A percentile compares a stretch with the other conserved stretches of the same genome.
These are phyloP conservation scores for Coemansia sp. DNA, from an alignment of 192 early-diverging fungal genomes.

Conservation along the genomic window DNA sequence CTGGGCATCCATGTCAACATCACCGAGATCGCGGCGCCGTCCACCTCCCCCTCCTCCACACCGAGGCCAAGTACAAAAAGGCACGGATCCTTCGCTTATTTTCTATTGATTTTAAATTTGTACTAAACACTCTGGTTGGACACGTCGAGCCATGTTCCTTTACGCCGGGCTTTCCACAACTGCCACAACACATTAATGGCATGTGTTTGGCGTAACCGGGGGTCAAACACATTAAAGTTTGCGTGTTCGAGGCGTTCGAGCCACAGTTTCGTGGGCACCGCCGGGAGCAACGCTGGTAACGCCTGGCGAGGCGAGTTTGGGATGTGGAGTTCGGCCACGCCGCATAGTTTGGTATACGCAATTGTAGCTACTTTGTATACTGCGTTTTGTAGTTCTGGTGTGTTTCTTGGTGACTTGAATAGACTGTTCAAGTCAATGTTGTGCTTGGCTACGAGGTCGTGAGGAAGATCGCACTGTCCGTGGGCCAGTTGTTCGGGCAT, in stretches of 20 bases:
- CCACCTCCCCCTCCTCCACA: neutral
- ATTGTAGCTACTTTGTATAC: conserved; percentile 84
- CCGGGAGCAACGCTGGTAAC: conserved; percentile 69
- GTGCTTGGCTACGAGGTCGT: conserved; percentile 77
- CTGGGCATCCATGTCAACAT: neutral
- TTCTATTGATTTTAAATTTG: too few relatives aligned
- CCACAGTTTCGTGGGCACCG: conserved; percentile 71
- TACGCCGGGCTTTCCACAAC: conserved; percentile 41
- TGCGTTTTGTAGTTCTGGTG: conserved; percentile 66
- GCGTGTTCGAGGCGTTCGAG: conserved; percentile 71
- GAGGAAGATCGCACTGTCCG: conserved; percentile 70
- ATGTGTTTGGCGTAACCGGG: conserved; percentile 57
- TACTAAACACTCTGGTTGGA: conserved; percentile 10
- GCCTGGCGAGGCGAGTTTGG: conserved; percentile 59
- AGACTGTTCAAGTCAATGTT: conserved; percentile 73
- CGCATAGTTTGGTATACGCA: conserved; percentile 72
- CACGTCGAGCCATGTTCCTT: conserved; percentile 34
- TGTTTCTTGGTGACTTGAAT: conserved; percentile 58
- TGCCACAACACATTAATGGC: conserved; percentile 34
- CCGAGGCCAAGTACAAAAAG: too few relatives aligned
- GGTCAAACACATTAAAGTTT: conserved; percentile 84
- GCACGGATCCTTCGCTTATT: too few relatives aligned
- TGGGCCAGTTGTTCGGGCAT: conserved; percentile 70
- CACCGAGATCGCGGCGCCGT: neutral
- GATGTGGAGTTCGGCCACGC: conserved; percentile 66